Evolutionary conservation across 805 yeast genomes (phyloP).

Genomic region (Zygosaccharomyces gambellarensis): DNA sequence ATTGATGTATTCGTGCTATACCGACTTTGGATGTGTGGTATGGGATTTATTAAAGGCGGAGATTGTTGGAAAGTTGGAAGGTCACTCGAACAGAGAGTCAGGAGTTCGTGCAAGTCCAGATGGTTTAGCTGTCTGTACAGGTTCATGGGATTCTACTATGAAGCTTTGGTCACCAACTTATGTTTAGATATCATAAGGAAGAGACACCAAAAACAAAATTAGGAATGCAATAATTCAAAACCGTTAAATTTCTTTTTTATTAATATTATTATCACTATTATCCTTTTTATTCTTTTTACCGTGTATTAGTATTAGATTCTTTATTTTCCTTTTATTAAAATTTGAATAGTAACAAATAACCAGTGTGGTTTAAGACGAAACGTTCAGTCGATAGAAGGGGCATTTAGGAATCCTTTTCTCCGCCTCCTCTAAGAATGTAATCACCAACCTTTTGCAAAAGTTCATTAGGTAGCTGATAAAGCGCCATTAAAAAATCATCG

Average conservation of each 20-base stretch:
- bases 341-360: neutral
- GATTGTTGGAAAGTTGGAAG: slow-evolving; percentile 60
- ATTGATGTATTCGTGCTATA: slow-evolving; percentile 65
- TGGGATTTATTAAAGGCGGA: slow-evolving; percentile 73
- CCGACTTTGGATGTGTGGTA: slow-evolving; percentile 66
- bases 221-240: neutral
- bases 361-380: neutral
- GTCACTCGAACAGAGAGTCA: slow-evolving; percentile 58
- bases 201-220: neutral
- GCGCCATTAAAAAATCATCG: slow-evolving; percentile 22
- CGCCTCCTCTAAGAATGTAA: slow-evolving; percentile 3
- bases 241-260: neutral
- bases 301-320: slow-evolving; percentile 1
- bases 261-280: too few relatives aligned
- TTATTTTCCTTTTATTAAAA: neutral
- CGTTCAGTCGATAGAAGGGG: too few relatives aligned
- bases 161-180: slow-evolving; percentile 55
- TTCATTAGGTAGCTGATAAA: slow-evolving; percentile 28
- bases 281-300: neutral
- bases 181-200: slow-evolving; percentile 1
- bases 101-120: slow-evolving; percentile 64
- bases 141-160: slow-evolving; percentile 75
- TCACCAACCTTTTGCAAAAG: slow-evolving; percentile 15
- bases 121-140: slow-evolving; percentile 72
- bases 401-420: neutral